Evolutionary conservation across 2,329 filamentous ascomycete genomes (phyloP), one percentile per base, ranked within the genome.

Genomic region (Chrysoporthe puriensis): DNA sequence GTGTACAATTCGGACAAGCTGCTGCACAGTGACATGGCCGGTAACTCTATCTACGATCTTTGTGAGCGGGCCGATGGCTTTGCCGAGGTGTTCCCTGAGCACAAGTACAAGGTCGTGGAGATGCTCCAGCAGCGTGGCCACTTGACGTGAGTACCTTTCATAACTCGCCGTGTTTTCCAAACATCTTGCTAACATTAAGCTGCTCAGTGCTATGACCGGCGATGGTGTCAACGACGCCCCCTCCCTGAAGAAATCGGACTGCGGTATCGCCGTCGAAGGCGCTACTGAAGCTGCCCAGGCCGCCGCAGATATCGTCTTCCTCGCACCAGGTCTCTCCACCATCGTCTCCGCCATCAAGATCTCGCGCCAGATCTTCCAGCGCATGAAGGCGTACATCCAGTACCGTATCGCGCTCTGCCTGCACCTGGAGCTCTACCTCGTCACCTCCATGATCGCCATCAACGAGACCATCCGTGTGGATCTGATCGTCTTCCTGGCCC

Each of bases 1-100:
- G 90, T 93, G 72, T 93, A 93, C 84, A 91, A 92, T 83, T 92
- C 90, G 69, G 88, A 91, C 77, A 90, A 89, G 81, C 86, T 93
- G 72, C 91, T 92, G 74, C 88, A 91, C 80, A 90, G 90, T 80
- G 90, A 90, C 83, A 86, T 93, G 70, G 86, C 88, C 69, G 90
- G 90, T 73, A 88, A 89, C 71, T 89, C 89, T 69, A 88, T 92
- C 81, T 88, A 92, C 81, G 90, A 93, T 76, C 87, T 93, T 43
- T 90, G 92, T 70, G 90, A 93, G 82, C 88, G 89, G 73, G 89
- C 89, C 67, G 89, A 91, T 74, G 89, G 89, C 79, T 91, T 91
- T 79, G 89, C 89, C 71, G 89, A 91, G 79, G 89, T 91, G 67
- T 91, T 91, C 82, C 89, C 89, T 69, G 88, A 91, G 81, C 89